Base-by-base conservation (phyloP, 352 stramenopile genomes). In the Hyaloperonospora arabidopsidis region DNA sequence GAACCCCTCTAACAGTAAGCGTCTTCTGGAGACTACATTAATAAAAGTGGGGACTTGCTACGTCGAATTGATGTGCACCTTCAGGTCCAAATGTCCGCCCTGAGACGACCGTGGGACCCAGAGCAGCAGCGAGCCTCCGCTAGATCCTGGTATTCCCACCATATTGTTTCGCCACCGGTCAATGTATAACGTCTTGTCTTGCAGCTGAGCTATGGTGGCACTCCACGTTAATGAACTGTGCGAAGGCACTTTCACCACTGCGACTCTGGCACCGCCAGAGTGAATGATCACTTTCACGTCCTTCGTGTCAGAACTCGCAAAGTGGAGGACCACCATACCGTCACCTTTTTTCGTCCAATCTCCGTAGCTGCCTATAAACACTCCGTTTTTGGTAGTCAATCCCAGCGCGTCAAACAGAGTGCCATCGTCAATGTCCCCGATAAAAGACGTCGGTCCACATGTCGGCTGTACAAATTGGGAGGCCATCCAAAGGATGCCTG, bases 391-490 rank as follows among this genome's bases (percentile, higher is more conserved):
- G 0, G 62, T 71, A 8, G 44, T 68, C 0, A 85, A 43, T 23
- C 69, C 74, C 17, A 85, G 46, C 17, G 74, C 72, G 7, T 74
- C 51, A 22, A 72, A 61, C 10, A 74, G 44, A 4, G 44, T 52
- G 2, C 74, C 74, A 19, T 77, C 70, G 21, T 85, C 74, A 28
- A 85, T 75, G 44, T 81, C 67, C 15, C 72, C 69, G 2, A 80
- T 35, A 45, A 68, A 70, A 10, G 64, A 54, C 3, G 63, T 77
- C 0, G 74, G 74, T 1, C 71, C 69, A 63, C 74, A 85, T 25
- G 81, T 81, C 23, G 74, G 67, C 60, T 85, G 69, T 2, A 82
- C 60, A 25, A 74, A 85, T 55, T 79, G 67, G 23, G 65, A 70
- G 0, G 65, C 64, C 61, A 85, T 69, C 44, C 51, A 65, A 12